Base-by-base conservation (phyloP, 176 grass and related monocot genomes). In the Zoysia pacifica region DNA sequence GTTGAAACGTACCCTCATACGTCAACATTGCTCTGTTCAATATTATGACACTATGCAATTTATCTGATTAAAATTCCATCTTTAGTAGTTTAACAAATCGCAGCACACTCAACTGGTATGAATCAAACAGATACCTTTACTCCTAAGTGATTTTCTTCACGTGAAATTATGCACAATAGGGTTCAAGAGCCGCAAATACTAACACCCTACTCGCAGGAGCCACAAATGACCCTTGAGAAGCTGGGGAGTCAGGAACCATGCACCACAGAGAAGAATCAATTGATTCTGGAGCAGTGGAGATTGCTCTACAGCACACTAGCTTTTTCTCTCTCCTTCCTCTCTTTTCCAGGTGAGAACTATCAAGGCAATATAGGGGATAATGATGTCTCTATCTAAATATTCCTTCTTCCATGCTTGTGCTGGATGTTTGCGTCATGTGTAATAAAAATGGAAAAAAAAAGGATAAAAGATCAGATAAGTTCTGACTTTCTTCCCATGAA, bases 231-330 rank as follows among this genome's bases (percentile, higher is more conserved):
- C 65, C 78, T 77, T 89, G 87, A 44, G 77, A 77, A 67, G 19
- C 40, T 41, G 72, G 81, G 66, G 72, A 78, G 82, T 65, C 78
- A 85, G 65, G 56, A 48, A 70, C 20, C 58, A 69, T 76, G 40
- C 65, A 81, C 60, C 35, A 59, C 18, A 2, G 7, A 68, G 56
- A 67, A 45, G 71, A 89, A 85, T 75, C n/a, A 67, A 67, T 81
- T 75, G 82, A 85, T 85, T 85, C 73, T 82, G 74, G 73, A 82
- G 62, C 60, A 69, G 78, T 69, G 83, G 62, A 74, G 83, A 90
- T 79, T 64, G 72, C 78, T 81, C 67, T 85, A 80, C 72, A 85
- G 59, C 71, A 50, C 59, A 81, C 77, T 85, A 76, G 58, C 42
- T 7, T 76, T 89, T 59, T 79, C 77, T 72, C 49, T 62, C 19